Evolutionary conservation across 2,329 filamentous ascomycete genomes (phyloP).

Genomic region (Venturia pyrina): DNA sequence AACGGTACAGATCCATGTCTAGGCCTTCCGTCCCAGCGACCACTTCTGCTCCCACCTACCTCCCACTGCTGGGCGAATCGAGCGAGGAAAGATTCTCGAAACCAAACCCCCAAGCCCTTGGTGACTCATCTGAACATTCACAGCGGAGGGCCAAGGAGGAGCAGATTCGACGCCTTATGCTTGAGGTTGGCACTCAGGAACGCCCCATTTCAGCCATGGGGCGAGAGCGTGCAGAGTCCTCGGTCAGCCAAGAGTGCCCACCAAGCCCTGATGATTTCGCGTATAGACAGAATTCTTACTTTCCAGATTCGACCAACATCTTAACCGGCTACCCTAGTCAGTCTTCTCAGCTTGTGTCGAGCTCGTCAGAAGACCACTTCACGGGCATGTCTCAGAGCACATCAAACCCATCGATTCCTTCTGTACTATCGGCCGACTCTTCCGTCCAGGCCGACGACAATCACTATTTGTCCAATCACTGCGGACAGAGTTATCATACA

Average conservation of each 20-base stretch:
- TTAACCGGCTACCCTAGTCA: constrained; percentile 7
- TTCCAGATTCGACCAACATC: neutral
- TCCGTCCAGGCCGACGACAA: constrained; percentile 19
- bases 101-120: neutral
- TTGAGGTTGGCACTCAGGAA: constrained; percentile 23
- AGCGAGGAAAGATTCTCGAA: neutral
- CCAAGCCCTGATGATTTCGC: constrained; percentile 34
- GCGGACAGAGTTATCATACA: no score
- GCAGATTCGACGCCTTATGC: constrained; percentile 23
- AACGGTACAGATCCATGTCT: constrained; percentile 8
- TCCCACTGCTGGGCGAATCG: constrained; percentile 11
- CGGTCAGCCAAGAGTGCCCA: constrained; percentile 18
- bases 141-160: constrained; percentile 27
- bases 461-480: neutral
- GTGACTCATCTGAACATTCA: neutral
- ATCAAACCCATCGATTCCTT: constrained; percentile 42
- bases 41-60: constrained; percentile 17
- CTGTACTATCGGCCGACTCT: constrained; percentile 38
- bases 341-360: constrained; percentile 25
- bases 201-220: constrained; percentile 17
- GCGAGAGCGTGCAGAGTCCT: neutral
- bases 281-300: constrained; percentile 1
- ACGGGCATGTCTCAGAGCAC: constrained; percentile 38
- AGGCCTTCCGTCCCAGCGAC: constrained; percentile 16
- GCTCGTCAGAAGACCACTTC: constrained; percentile 39